Evolutionary conservation across 495 filamentous ascomycete genomes (phyloP).

Genomic region (Saxophila tyrrhenica): DNA sequence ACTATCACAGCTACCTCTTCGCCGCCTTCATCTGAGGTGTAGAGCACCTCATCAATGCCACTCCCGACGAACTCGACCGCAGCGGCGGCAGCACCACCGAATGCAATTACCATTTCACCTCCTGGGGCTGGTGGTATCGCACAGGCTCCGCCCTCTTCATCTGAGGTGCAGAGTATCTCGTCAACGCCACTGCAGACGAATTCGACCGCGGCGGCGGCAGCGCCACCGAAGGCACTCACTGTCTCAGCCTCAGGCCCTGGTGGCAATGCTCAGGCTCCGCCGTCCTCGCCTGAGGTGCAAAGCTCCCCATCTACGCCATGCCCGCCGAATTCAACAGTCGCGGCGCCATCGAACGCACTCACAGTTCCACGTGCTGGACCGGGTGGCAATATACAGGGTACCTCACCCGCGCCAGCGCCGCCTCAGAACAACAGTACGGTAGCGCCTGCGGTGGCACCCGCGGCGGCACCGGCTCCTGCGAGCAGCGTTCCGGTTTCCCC

Average conservation of each 20-base stretch:
- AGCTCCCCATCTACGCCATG: not conserved
- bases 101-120: not conserved
- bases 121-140: not conserved
- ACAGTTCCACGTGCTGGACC: not conserved
- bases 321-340: not conserved
- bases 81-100: not conserved
- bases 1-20: not conserved
- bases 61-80: not conserved
- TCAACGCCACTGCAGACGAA: too few relatives aligned
- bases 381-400: not conserved
- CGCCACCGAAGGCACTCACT: too few relatives aligned
- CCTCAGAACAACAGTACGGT: not conserved
- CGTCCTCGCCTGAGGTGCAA: not conserved
- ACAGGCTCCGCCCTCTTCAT: too few relatives aligned
- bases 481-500: not conserved
- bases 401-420: not conserved
- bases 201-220: too few relatives aligned
- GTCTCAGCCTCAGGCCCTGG: too few relatives aligned
- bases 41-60: not conserved
- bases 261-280: too few relatives aligned
- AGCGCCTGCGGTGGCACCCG: not conserved
- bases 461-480: not conserved
- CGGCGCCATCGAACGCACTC: not conserved
- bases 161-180: too few relatives aligned
- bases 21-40: not conserved